phyloP scores from a whole-genome alignment of 208 protist genomes.

The Balamuthia mandrillaris region DNA sequence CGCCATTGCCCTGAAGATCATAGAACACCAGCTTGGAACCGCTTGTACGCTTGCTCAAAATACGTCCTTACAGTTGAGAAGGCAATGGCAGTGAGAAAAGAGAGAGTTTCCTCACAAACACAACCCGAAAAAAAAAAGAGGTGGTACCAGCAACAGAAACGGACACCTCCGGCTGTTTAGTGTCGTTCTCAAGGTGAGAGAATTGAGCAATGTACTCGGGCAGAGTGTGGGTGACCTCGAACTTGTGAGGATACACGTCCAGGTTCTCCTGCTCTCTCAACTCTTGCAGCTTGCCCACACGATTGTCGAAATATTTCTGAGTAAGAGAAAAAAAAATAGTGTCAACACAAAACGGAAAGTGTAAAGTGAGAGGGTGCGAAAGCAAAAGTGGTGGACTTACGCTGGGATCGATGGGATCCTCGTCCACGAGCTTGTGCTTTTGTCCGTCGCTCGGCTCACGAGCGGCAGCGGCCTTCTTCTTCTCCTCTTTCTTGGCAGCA shows the following conservation, averaged over 20 bases:
- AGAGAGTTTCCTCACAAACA: conserved; percentile 57
- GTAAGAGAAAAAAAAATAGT: background rate
- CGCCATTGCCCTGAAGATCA: conserved; percentile 87
- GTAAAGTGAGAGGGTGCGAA: background rate
- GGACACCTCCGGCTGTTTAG: conserved; percentile 62
- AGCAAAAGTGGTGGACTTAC: background rate
- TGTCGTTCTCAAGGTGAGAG: conserved; percentile 65
- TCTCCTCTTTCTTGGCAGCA: conserved; percentile 28
- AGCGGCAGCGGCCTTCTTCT: background rate
- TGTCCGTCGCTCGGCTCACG: background rate
- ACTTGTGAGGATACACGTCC: conserved; percentile 96
- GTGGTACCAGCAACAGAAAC: conserved; percentile 83
- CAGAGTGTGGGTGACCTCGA: conserved; percentile 80
- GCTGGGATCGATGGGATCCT: conserved; percentile 35
- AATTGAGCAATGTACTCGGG: conserved; percentile 84
- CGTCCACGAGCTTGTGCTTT: conserved; percentile 4
- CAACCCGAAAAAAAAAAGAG: conserved; percentile 63
- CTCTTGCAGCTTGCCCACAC: conserved; percentile 43
- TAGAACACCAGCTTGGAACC: conserved; percentile 95
- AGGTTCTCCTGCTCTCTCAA: conserved; percentile 13
- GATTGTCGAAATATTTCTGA: conserved; percentile 66
- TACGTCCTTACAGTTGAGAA: conserved; percentile 65
- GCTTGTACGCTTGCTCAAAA: conserved; percentile 69
- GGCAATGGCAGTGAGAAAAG: background rate
- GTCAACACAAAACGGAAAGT: background rate